Evolutionary conservation across 306 rosid genomes (phyloP).

Genomic region (Morella rubra): DNA sequence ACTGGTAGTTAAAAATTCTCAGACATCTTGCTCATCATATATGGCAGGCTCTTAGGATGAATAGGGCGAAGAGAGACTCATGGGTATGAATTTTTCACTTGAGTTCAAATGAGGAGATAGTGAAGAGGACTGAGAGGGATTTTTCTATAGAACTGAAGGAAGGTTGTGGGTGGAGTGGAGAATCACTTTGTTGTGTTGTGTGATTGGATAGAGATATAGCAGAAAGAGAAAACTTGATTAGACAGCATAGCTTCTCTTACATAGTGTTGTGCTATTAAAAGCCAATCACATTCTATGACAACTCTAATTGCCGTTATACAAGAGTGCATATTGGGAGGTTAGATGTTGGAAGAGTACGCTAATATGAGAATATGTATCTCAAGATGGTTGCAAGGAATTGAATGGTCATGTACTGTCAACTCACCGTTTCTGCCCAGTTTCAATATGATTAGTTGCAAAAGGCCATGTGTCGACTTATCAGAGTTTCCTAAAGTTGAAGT

Average conservation of each 20-base stretch:
- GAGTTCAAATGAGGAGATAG: background rate
- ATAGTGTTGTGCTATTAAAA: background rate
- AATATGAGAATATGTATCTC: background rate
- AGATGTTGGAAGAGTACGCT: background rate
- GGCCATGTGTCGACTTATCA: background rate
- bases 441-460: background rate
- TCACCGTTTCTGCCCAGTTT: background rate
- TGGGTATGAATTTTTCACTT: background rate
- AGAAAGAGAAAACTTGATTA: background rate
- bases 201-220: background rate
- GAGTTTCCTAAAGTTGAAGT: background rate
- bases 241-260: background rate
- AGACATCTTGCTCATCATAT: background rate
- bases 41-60: background rate
- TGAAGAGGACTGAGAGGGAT: background rate
- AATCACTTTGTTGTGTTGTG: background rate
- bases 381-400: background rate
- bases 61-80: background rate
- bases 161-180: background rate
- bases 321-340: background rate
- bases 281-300: background rate
- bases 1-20: background rate
- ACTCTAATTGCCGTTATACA: background rate
- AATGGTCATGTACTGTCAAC: background rate
- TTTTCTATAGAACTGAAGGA: background rate